Evolutionary conservation across 352 stramenopile genomes (phyloP), one percentile per base, ranked within the genome.

Genomic region (Pythium insidiosum): DNA sequence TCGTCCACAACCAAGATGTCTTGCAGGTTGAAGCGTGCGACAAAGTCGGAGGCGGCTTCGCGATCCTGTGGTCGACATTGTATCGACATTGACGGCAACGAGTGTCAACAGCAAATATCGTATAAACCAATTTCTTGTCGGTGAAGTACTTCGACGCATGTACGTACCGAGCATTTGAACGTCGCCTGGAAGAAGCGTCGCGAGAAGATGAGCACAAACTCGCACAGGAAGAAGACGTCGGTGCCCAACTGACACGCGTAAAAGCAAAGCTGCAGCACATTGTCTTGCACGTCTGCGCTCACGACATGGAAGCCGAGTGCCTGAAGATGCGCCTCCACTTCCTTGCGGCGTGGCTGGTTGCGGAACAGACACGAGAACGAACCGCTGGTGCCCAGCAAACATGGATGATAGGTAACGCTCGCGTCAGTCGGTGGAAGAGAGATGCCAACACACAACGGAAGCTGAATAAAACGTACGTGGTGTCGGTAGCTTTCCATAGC

Each of bases 101-200:
- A 15, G 26, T 30, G 31, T 38, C 29, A 44, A 40, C 22, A 31
- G 21, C 24, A 20, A 21, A n/a, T 5, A 43, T 23, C 33, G 25
- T 44, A 39, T 33, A 33, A 38, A 50, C n/a, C n/a, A n/a, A n/a
- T n/a, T n/a, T n/a, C n/a, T n/a, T n/a, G n/a, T n/a, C n/a, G n/a
- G n/a, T n/a, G n/a, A n/a, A n/a, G n/a, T n/a, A n/a, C n/a, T n/a
- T n/a, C n/a, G n/a, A n/a, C n/a, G n/a, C n/a, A n/a, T 22, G 16
- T 13, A 47, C 51, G 23, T 53, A 87, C 78, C 68, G 73, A 65
- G 71, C 74, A 87, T 38, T 90, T 90, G 58, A 90, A 90, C 1
- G 74, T 88, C 18, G 74, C 72, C 40, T 88, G 74, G 60, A 90
- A 90, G 54, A 87, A 90, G n/a, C 63, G 62, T 2, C 78, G 61